Evolutionary conservation across 164 flowering plant genomes (phyloP), one percentile per base, ranked within the genome.

Genomic region (Nymphaea thermarum): DNA sequence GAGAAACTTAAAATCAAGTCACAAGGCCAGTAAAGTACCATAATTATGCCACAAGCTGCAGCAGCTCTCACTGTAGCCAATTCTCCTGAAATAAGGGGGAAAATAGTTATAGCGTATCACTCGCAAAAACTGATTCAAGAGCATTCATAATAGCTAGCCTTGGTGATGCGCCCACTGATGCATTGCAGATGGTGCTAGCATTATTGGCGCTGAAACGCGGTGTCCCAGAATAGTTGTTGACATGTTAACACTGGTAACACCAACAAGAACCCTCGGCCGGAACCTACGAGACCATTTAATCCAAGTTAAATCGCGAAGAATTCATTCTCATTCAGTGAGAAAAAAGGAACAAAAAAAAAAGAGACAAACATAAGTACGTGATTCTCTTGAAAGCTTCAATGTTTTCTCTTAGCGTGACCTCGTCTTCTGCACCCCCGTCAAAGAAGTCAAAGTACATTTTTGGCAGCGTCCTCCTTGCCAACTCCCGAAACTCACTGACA

Each of bases 21-120:
- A 8, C 10, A 12, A 1, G 60, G 42, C 11, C 60, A 3, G 5
- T 4, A 41, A 12, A 42, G 43, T 80, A 93, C 96, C 96, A 90
- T 92, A 62, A 90, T 88, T 4, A 84, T 81, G 68, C 82, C 78
- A 73, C 83, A 80, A 42, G 91, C 77, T 60, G 93, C 91, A 4
- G 90, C 89, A 75, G 90, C 96, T 83, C 80, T 83, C 45, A 96
- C 91, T 17, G 98, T 92, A 16, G 93, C 93, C 55, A 81, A 67
- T 80, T 88, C 98, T 61, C 98, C 96, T 92, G 75, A 41, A 62
- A 61, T 1, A 47, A 65, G 51, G 42, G 68, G 36, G 60, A 67
- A 68, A 25, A 7, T 43, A 61, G 53, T 73, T 36, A 15, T 17
- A 42, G 15, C 15, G 67, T 43, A 62, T 11, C 66, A 3, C 60